Evolutionary conservation across 139 green algal genomes (phyloP), one percentile per base, ranked within the genome.

Genomic region (Zygnema circumcarinatum): DNA sequence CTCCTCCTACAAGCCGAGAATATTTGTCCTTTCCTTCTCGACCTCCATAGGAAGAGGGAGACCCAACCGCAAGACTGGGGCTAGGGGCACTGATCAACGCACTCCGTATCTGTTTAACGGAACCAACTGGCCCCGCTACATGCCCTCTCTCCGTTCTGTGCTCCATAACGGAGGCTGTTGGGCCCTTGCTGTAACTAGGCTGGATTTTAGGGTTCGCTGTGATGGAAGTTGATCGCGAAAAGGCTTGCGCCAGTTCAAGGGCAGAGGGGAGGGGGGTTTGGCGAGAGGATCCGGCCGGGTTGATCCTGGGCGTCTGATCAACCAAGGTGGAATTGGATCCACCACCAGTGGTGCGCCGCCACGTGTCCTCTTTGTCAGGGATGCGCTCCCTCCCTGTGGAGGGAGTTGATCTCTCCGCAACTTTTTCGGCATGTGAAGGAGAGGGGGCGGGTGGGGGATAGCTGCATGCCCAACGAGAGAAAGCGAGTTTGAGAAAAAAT

Each of bases 321-420:
- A 16, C 7, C 16, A 7, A 3, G 16, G 69, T 3, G 36, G 35
- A 39, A 78, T 39, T 52, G 16, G 69, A 3, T 78, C 35, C 35
- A 33, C 54, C 29, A 72, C 29, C 54, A 29, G 29, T 72, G 54
- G 54, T 33, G 3, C 36, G 35, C 11, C 69, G 69, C 69, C 69
- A 78, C 3, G 7, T 78, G 69, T 78, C 69, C 16, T 78, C 35
- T 41, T 16, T 78, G 69, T 78, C 69, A 11, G 69, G 69, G 69
- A 39, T 11, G 36, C 16, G 69, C 69, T 78, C 7, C 11, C 11
- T 38, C 35, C 69, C 69, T 72, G 25, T 38, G 16, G 35, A 78
- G 11, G 69, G 16, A 78, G 69, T 52, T 39, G 69, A 78, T 41
- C 69, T 62, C 16, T 39, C 69, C 69, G 69, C 16, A 25, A n/a